Percentiles rank a stretch among this genome's conserved stretches.
Evolutionary conservation across 306 rosid species (phyloP).

Genomic region (Cicer bijugum): DNA sequence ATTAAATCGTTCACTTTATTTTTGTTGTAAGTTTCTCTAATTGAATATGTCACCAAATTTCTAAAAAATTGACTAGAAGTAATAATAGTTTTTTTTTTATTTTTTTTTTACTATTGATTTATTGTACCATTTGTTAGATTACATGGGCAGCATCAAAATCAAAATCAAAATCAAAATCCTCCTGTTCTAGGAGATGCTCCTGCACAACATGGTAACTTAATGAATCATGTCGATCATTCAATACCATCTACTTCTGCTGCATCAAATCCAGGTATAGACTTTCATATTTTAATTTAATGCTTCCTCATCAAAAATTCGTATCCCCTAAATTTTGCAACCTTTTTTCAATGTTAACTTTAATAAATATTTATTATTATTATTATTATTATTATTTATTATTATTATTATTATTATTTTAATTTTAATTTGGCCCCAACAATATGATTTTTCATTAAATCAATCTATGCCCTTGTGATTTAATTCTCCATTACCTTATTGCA

Average conservation of each 20-base stretch:
- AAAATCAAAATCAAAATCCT: neutral
- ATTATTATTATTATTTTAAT: too few species aligned
- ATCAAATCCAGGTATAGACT: slow-evolving; percentile 7
- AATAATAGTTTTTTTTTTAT: too few species aligned
- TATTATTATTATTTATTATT: neutral
- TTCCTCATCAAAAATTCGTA: neutral
- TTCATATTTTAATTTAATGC: slow-evolving; percentile 17
- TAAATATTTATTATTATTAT: neutral
- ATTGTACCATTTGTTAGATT: slow-evolving; percentile 23
- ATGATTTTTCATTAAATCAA: neutral
- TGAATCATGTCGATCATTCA: neutral
- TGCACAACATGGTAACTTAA: neutral
- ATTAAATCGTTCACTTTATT: too few species aligned
- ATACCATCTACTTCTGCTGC: neutral
- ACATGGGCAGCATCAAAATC: neutral
- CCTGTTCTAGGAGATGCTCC: too few species aligned
- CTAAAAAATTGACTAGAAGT: too few species aligned
- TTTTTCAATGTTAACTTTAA: neutral
- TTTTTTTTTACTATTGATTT: neutral
- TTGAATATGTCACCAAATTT: too few species aligned
- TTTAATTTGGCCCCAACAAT: too few species aligned
- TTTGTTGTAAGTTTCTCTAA: too few species aligned
- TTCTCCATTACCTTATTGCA: neutral
- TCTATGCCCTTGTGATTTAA: neutral
- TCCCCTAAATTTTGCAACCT: neutral